Evolutionary conservation across 441 rosid genomes (phyloP), one percentile per base, ranked within the genome.

Genomic region (Pelargonium cotyledonis): DNA sequence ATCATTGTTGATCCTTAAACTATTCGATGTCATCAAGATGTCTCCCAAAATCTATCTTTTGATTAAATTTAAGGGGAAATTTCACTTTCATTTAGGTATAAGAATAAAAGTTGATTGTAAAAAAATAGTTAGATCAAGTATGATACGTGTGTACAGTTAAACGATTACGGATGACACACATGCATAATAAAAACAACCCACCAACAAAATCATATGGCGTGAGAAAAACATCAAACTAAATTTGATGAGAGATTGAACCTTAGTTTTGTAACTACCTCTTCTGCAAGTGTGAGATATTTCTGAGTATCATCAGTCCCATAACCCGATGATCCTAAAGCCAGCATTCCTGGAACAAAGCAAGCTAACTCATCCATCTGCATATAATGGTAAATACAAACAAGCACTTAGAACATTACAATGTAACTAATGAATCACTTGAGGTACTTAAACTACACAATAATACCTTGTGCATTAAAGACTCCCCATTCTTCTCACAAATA

Each of bases 261-360:
- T 7, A 46, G 18, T 55, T 40, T 11, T 29, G 29, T 11, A 14
- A 47, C 67, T 86, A 92, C 98, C 98, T 92, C 98, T 78, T 95
- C 96, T 35, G 98, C 97, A 68, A 95, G 97, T 2, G 92, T 70
- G 8, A 95, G 82, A 72, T 84, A 78, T 73, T 89, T 92, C 71
- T 84, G 79, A 43, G 88, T 82, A 21, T 95, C 94, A 57, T 67
- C 85, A 69, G 88, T 81, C 66, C 80, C 97, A 76, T 89, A 89
- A 65, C 92, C 98, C 72, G 79, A 79, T 43, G 98, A 85, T 79
- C 99, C 99, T 82, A 95, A 83, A 75, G 98, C 99, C 81, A 95
- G 75, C 98, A 95, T 95, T 83, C 99, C 99, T 8, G 99, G 98
- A 80, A 95, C 97, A 86, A 95, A 95, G 86, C 99, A 95, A 15